Evolutionary conservation across 805 yeast genomes (phyloP).

Genomic region (Kuraishia molischiana): DNA sequence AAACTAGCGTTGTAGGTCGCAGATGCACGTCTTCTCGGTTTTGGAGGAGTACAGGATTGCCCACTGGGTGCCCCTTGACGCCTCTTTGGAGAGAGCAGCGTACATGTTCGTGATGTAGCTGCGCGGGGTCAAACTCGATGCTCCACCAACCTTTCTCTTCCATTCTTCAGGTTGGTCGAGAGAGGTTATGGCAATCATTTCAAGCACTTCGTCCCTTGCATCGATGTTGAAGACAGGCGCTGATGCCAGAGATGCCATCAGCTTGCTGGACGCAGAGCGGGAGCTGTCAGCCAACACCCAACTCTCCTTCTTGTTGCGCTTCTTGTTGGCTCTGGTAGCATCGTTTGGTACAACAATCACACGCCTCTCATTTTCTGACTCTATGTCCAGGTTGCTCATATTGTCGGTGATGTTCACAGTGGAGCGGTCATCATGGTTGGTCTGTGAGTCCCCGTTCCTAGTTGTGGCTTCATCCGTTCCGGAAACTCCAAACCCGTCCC

Average conservation of each 20-base stretch:
- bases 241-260: conserved; percentile 42
- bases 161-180: conserved; percentile 73
- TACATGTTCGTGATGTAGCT: conserved; percentile 72
- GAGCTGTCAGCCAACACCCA: conserved; percentile 74
- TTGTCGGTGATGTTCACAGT: background rate
- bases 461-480: conserved; percentile 1
- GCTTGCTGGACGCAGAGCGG: conserved; percentile 43
- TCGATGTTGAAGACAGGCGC: conserved; percentile 79
- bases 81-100: conserved; percentile 64
- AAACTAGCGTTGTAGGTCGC: conserved; percentile 52
- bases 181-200: conserved; percentile 72
- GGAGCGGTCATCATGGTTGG: background rate
- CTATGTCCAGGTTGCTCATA: conserved; percentile 14
- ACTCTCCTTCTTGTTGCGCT: conserved; percentile 64
- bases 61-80: conserved; percentile 60
- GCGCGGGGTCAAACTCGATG: conserved; percentile 69
- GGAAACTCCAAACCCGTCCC: conserved; percentile 4
- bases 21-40: conserved; percentile 57
- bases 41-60: conserved; percentile 74
- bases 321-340: conserved; percentile 70
- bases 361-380: conserved; percentile 33
- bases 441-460: background rate
- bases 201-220: conserved; percentile 73
- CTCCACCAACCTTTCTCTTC: conserved; percentile 75
- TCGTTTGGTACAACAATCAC: conserved; percentile 66